Conservation (phyloP, 2,329 filamentous ascomycete species). For the Botryotinia convoluta region DNA sequence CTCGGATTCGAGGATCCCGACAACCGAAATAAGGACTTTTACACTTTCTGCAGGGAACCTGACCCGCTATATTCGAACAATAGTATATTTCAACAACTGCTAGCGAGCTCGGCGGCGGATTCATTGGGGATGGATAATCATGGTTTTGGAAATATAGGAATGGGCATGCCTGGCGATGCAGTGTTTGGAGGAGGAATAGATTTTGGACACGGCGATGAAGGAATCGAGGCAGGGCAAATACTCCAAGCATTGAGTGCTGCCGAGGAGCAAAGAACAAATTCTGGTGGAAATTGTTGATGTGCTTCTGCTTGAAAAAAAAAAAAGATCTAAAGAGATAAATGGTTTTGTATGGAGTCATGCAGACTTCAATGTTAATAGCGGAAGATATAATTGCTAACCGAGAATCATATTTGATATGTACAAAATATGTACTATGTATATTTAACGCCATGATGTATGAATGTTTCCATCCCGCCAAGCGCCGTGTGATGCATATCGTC, state of each 20-base stretch:
- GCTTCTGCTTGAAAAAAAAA: neutral
- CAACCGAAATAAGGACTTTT: conserved; percentile 39
- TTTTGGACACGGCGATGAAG: conserved; percentile 32
- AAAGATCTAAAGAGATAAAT: neutral
- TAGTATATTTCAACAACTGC: conserved; percentile 35
- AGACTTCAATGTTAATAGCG: neutral
- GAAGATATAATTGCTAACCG: neutral
- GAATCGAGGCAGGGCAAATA: conserved; percentile 38
- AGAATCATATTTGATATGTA: neutral
- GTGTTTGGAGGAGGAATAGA: conserved; percentile 19
- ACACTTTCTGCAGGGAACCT: conserved; percentile 37
- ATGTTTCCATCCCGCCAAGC: neutral
- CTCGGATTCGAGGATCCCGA: conserved; percentile 39
- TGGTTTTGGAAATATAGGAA: conserved; percentile 24
- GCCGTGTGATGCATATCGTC: neutral
- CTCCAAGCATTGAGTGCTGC: conserved; percentile 36
- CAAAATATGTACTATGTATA: neutral
- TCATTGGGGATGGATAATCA: conserved; percentile 26
- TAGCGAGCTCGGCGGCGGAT: conserved; percentile 35
- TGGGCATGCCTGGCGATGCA: conserved; percentile 12
- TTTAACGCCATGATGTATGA: neutral
- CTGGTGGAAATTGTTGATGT: conserved; percentile 14
- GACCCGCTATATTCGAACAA: conserved; percentile 36
- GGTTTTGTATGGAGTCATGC: neutral
- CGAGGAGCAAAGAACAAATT: conserved; percentile 26